A percentile compares a stretch with the other conserved stretches of the same genome.
phyloP scores from a whole-genome alignment of 108 stramenopile genomes.

The Aurantiochytrium sp. region DNA sequence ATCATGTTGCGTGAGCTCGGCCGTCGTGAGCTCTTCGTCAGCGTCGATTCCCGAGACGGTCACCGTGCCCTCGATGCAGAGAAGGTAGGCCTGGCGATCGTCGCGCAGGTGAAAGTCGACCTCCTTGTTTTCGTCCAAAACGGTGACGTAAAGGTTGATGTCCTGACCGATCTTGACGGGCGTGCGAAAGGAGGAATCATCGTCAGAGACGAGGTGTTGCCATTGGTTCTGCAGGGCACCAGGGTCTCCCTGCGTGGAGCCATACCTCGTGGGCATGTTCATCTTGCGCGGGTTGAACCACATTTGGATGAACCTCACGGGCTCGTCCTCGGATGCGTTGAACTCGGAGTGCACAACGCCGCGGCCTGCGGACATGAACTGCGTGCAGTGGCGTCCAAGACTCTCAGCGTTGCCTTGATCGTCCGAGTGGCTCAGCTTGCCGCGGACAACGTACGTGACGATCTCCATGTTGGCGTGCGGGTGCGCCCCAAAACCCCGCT shows the following conservation, averaged over 20 bases:
- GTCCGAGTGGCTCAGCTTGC: constrained; percentile 64
- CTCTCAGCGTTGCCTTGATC: constrained; percentile 64
- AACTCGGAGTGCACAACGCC: constrained; percentile 65
- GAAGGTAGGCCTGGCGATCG: constrained; percentile 60
- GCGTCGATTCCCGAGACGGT: neutral
- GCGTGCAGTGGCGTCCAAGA: constrained; percentile 59
- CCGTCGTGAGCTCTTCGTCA: neutral
- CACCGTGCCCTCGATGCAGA: constrained; percentile 60
- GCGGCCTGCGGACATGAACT: constrained; percentile 71
- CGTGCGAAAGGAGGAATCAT: constrained; percentile 19
- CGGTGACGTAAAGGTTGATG: constrained; percentile 53
- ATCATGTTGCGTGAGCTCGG: neutral
- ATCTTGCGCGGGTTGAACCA: constrained; percentile 57
- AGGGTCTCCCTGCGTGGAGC: constrained; percentile 34
- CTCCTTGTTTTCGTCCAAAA: constrained; percentile 48
- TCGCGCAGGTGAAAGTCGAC: constrained; percentile 22
- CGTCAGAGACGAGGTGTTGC: constrained; percentile 58
- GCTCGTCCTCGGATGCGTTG: constrained; percentile 48
- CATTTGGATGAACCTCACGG: constrained; percentile 69
- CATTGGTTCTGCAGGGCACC: constrained; percentile 36
- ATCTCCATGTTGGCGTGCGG: constrained; percentile 69
- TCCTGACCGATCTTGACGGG: constrained; percentile 66
- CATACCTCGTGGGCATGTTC: constrained; percentile 62
- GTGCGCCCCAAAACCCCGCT: constrained; percentile 66
- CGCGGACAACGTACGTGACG: constrained; percentile 65